Evolutionary conservation across 345 rosid species (phyloP).

Genomic region (Moricandia arvensis): DNA sequence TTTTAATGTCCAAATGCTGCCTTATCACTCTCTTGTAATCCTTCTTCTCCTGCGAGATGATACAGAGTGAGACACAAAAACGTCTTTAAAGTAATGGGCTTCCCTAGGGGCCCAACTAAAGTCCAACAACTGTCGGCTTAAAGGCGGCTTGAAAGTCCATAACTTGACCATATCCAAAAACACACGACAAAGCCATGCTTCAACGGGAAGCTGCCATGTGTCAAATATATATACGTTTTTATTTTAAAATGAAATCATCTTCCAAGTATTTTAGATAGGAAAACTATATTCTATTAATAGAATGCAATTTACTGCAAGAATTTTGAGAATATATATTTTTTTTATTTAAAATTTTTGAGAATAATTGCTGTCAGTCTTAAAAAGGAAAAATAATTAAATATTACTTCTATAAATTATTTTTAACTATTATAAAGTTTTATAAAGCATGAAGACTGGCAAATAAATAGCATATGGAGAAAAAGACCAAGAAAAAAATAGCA

Average conservation of each 20-base stretch:
- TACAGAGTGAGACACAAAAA: neutral
- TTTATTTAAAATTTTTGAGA: too few species aligned
- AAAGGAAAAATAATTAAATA: neutral
- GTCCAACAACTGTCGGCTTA: conserved; percentile 12
- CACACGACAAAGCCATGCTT: conserved; percentile 26
- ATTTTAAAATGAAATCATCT: conserved; percentile 6
- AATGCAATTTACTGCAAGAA: neutral
- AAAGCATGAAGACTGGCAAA: neutral
- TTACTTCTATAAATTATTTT: neutral
- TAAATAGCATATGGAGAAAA: neutral
- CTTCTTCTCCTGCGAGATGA: conserved; percentile 40
- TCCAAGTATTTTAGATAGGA: neutral
- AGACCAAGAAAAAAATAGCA: neutral
- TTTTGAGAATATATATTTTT: too few species aligned
- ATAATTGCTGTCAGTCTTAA: neutral
- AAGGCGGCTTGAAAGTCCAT: conserved; percentile 16
- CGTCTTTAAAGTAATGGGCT: conserved; percentile 3
- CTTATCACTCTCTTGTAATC: conserved; percentile 47
- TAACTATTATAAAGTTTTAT: neutral
- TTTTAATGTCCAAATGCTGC: conserved; percentile 63
- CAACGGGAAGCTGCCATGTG: neutral
- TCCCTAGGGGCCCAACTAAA: conserved; percentile 2
- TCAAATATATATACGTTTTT: neutral
- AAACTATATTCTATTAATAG: neutral
- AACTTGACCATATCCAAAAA: conserved; percentile 34